phyloP scores from a whole-genome alignment of 2,329 filamentous ascomycete genomes.

The Stagonosporopsis cucurbitacearum region DNA sequence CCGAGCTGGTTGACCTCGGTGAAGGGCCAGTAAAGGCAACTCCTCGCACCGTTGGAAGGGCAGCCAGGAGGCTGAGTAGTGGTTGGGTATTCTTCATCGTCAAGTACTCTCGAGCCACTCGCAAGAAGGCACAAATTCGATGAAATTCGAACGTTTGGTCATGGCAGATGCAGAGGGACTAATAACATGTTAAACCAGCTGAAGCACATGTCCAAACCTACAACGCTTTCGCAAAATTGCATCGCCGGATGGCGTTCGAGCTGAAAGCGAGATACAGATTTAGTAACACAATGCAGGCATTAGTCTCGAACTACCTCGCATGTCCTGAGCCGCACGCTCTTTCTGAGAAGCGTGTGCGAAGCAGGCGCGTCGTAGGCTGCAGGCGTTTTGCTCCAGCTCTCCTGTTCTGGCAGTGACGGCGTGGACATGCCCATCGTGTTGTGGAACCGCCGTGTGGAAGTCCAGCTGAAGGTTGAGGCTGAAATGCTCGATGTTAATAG shows the following conservation, averaged over 20 bases:
- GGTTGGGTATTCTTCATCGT: constrained; percentile 13
- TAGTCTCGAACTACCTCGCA: not conserved
- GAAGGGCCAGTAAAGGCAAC: constrained; percentile 31
- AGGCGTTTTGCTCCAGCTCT: not conserved
- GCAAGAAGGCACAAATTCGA: not conserved
- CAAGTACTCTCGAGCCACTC: not conserved
- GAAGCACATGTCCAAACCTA: not conserved
- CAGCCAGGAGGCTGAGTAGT: constrained; percentile 22
- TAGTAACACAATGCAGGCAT: not conserved
- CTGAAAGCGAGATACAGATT: constrained; percentile 5
- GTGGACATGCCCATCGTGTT: not conserved
- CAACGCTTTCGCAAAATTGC: not conserved
- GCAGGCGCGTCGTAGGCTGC: not conserved
- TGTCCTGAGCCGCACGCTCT: not conserved
- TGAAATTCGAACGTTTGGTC: not conserved
- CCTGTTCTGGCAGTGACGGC: not conserved
- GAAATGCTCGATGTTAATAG: not conserved
- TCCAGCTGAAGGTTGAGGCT: constrained; percentile 7
- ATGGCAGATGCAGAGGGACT: not conserved
- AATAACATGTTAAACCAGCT: not conserved
- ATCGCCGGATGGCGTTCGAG: constrained; percentile 6
- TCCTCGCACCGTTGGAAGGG: constrained; percentile 23
- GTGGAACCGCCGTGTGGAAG: not conserved
- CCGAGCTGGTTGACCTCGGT: constrained; percentile 22
- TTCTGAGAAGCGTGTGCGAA: not conserved